Evolutionary conservation across 2,329 filamentous ascomycete species (phyloP), one percentile per base, ranked within the genome.

Genomic region (Apiospora saccharicola): DNA sequence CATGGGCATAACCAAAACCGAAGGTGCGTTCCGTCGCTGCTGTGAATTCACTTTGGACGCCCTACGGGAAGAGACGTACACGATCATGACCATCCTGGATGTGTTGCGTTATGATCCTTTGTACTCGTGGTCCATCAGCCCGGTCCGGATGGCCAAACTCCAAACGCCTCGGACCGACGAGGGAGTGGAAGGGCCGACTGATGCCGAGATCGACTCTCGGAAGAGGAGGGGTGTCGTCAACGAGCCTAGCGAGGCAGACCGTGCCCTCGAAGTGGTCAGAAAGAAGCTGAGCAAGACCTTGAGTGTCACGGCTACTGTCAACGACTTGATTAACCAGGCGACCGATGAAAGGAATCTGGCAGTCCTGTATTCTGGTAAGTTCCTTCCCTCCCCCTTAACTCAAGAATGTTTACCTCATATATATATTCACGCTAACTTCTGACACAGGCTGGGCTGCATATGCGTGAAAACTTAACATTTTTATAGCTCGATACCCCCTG

Each of bases 41-140:
- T 99, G 96, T 81, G 97, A 99, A 81, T 98, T 98, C 81, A 98
- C 95, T 0, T 90, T 99, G 44, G 95, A 98, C 74, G 95, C 97
- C 1, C 86, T 99, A 47, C 92, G 96, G n/a, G 93, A 97, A 78
- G 96, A 99, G 81, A 94, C 94, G 16, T 97, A 98, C 80, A 95
- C 93, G 64, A 99, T 99, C 84, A 98, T 98, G 95, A 98, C 96
- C 0, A 95, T 99, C 70, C 90, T 99, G 26, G 97, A 99, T 79
- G 97, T 99, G 30, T 86, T 99, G 73, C 93, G 97, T n/a, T 98
- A 98, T 82, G 96, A 99, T 86, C 97, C 96, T 0, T 85, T 99
- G 74, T 97, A 98, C 82, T 96, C 91, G 73, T 99, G 96, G 96
- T 96, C 94, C 47, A 91, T 98, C 71, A 96, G 94, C 14, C 90